These are phyloP conservation scores for Ceratocystis harringtonii DNA, from an alignment of 2,329 filamentous ascomycete species.

Conservation along the genomic window DNA sequence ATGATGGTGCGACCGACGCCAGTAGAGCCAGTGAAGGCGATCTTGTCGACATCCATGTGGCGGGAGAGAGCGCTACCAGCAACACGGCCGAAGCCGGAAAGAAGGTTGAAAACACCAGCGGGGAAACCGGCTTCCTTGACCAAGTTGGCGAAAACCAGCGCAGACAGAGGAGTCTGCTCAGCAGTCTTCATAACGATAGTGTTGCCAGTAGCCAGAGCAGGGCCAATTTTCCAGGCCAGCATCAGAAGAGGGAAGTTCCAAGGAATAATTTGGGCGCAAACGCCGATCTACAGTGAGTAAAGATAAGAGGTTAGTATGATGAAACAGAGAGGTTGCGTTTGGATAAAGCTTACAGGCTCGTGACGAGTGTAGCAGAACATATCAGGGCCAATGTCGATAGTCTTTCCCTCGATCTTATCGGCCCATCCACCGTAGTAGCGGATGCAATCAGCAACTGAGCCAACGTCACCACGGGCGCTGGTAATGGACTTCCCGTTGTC, in stretches of 20 bases:
- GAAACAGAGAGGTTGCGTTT: not conserved
- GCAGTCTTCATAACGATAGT: conserved; percentile 38
- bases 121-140: conserved; percentile 60
- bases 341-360: conserved; percentile 26
- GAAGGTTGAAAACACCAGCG: conserved; percentile 57
- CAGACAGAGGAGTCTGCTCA: conserved; percentile 37
- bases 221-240: conserved; percentile 33
- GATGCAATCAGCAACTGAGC: conserved; percentile 26
- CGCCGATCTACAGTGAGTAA: conserved; percentile 25
- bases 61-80: conserved; percentile 51
- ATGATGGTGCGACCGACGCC: conserved; percentile 57
- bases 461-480: conserved; percentile 26
- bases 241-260: conserved; percentile 39
- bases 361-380: conserved; percentile 33
- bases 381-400: conserved; percentile 27
- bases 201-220: conserved; percentile 35
- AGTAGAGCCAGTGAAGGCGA: conserved; percentile 65
- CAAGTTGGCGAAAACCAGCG: conserved; percentile 31
- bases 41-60: conserved; percentile 54
- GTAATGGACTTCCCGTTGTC: conserved; percentile 32
- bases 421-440: conserved; percentile 31
- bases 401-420: conserved; percentile 29
- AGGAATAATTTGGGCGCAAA: conserved; percentile 41
- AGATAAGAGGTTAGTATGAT: conserved; percentile 16
- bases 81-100: conserved; percentile 53